Evolutionary conservation across 2,329 filamentous ascomycete genomes (phyloP), one percentile per base, ranked within the genome.

Genomic region (Sphaerulina populicola): DNA sequence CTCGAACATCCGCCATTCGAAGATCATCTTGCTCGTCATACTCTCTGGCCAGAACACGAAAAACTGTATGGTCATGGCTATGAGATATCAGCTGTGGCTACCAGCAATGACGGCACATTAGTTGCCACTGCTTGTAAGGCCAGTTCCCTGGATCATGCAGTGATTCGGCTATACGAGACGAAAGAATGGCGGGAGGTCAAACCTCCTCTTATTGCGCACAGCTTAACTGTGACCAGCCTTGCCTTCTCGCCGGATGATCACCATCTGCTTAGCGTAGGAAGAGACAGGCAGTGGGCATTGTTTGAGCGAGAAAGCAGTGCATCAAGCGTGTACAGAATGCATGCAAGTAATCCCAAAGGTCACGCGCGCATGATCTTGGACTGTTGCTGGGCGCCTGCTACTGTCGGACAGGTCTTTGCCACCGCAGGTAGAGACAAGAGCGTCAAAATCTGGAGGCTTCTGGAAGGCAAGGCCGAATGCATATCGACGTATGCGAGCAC

Each of bases 61-160:
- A 98, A 98, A 72, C 78, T 98, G 1, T 98, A 98, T 70, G 93
- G 93, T 1, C 93, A 98, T 70, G 93, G 93, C 29, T 96, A 96
- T 70, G 93, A 98, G 69, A 91, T 98, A 44, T 94, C 88, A 1
- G 86, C 88, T 35, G 80, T 95, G 12, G 86, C 90, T 9, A 79
- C 84, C 6, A 88, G 82, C 62, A 79, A 86, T 63, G 82, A 89
- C 61, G 85, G 86, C 10, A 74, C 70, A 3, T 69, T 96, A 18
- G 77, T 98, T 11, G 93, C 93, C 30, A 96, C 90, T 47, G 89
- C 93, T 1, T 98, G 93, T 73, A 88, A 86, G 64, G 93, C 93
- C 14, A 94, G 85, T 65, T 94, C 89, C 1, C 76, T 91, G 51
- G 93, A 96, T 67, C 93, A 98, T 66, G 93, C 93, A 39, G 90